Evolutionary conservation across 1,284 basidiomycete genomes (phyloP).

Genomic region (Grifola frondosa): DNA sequence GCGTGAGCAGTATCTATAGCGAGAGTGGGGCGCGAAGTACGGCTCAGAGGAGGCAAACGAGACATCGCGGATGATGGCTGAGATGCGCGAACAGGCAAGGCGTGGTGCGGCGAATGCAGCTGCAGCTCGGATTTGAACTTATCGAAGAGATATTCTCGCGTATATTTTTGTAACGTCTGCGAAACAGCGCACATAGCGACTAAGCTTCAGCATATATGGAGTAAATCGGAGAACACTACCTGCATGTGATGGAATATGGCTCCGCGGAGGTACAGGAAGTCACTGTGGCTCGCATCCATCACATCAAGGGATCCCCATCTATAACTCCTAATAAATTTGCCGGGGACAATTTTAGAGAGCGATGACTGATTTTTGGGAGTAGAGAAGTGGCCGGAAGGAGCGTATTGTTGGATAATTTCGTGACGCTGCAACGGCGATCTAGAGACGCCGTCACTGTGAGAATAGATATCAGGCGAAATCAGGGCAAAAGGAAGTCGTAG

Average conservation of each 20-base stretch:
- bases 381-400: slow-evolving; percentile 45
- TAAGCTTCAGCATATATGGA: slow-evolving; percentile 18
- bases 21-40: slow-evolving; percentile 60
- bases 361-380: slow-evolving; percentile 27
- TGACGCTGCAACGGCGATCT: slow-evolving; percentile 54
- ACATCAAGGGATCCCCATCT: slow-evolving; percentile 81
- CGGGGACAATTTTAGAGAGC: slow-evolving; percentile 49
- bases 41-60: slow-evolving; percentile 40
- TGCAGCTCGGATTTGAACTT: slow-evolving; percentile 67
- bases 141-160: slow-evolving; percentile 77
- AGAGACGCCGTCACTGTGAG: slow-evolving; percentile 74
- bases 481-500: slow-evolving; percentile 73
- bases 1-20: slow-evolving; percentile 67
- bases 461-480: slow-evolving; percentile 77
- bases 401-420: slow-evolving; percentile 69
- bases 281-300: slow-evolving; percentile 72
- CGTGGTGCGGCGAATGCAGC: slow-evolving; percentile 47
- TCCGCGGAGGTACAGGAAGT: slow-evolving; percentile 69
- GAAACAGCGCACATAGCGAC: slow-evolving; percentile 5
- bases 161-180: slow-evolving; percentile 80
- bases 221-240: slow-evolving; percentile 43
- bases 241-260: slow-evolving; percentile 83
- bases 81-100: slow-evolving; percentile 34
- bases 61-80: slow-evolving; percentile 22
- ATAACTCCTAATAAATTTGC: slow-evolving; percentile 67